Percentiles rank a stretch among this genome's conserved stretches.
Conservation (phyloP, 1,284 basidiomycete genomes). For the Phlebopus sp. region DNA sequence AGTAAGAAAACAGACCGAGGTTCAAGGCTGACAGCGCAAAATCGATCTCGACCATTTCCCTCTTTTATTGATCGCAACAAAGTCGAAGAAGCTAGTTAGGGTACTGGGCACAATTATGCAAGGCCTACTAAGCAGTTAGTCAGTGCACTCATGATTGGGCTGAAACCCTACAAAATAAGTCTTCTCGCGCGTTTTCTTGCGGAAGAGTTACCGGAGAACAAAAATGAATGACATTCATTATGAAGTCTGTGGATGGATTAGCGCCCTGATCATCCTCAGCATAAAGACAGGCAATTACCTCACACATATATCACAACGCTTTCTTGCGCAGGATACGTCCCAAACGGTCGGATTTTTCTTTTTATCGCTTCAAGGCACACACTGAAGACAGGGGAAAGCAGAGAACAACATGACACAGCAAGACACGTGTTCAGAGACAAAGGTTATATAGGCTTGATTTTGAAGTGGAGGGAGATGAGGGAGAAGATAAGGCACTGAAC, state of each 20-base stretch:
- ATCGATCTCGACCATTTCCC: too few species aligned
- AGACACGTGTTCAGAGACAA: not conserved
- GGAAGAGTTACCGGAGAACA: not conserved
- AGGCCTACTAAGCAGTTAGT: not conserved
- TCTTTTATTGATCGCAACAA: too few species aligned
- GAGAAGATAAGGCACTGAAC: conserved; percentile 95
- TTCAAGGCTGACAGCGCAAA: too few species aligned
- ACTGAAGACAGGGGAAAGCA: not conserved
- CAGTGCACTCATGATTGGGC: not conserved
- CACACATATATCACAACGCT: conserved; percentile 18
- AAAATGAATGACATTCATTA: conserved; percentile 10
- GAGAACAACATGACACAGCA: not conserved
- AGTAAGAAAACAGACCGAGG: too few species aligned
- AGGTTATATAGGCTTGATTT: conserved; percentile 93
- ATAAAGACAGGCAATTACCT: conserved; percentile 13
- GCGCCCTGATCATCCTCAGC: conserved; percentile 1
- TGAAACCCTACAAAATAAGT: conserved; percentile 5
- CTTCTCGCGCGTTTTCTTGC: not conserved
- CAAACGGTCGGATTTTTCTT: too few species aligned
- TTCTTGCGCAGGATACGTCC: conserved; percentile 20
- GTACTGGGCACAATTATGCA: not conserved
- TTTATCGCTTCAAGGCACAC: too few species aligned
- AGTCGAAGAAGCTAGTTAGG: not conserved
- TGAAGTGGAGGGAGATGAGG: conserved; percentile 97
- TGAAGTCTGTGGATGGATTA: conserved; percentile 8